A percentile compares a stretch with the other conserved stretches of the same genome.
Evolutionary conservation across 2,329 filamentous ascomycete genomes (phyloP).

Genomic region (Dactylellina parvicollis): DNA sequence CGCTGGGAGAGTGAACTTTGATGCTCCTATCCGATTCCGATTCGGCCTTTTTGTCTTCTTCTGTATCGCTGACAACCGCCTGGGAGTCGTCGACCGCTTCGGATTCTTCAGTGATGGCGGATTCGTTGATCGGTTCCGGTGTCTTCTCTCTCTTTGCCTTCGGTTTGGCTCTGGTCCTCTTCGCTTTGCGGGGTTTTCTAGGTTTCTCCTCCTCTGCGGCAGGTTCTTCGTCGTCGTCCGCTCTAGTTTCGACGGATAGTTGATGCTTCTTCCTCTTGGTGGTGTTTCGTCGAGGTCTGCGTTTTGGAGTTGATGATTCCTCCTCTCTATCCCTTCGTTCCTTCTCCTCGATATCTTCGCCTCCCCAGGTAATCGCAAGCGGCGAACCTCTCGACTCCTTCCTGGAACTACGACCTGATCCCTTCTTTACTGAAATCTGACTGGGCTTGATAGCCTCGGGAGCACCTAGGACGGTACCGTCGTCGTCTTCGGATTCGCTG

Average conservation of each 20-base stretch:
- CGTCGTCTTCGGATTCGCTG: conserved; percentile 45
- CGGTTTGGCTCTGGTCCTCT: conserved; percentile 32
- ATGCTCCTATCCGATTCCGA: conserved; percentile 46
- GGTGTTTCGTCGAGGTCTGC: conserved; percentile 21
- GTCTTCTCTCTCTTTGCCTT: conserved; percentile 31
- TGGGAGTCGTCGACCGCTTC: conserved; percentile 45
- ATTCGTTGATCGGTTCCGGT: conserved; percentile 42
- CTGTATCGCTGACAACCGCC: conserved; percentile 43
- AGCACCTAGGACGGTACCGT: conserved; percentile 38
- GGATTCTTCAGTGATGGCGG: conserved; percentile 46
- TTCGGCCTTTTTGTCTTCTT: conserved; percentile 32
- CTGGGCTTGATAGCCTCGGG: conserved; percentile 46
- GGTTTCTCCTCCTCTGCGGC: conserved; percentile 30
- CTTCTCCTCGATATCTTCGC: conserved; percentile 50
- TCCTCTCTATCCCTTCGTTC: conserved; percentile 30
- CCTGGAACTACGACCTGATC: conserved; percentile 42
- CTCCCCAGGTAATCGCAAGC: conserved; percentile 52
- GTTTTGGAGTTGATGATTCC: conserved; percentile 28
- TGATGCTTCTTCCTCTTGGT: conserved; percentile 46
- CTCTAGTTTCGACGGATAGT: conserved; percentile 46
- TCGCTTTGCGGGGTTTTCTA: conserved; percentile 29
- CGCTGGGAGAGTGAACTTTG: conserved; percentile 45
- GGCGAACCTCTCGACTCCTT: conserved; percentile 48
- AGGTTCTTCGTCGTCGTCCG: conserved; percentile 45
- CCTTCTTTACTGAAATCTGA: conserved; percentile 51